Conservation (phyloP, 208 protist species). For the Acanthamoeba lenticulata region DNA sequence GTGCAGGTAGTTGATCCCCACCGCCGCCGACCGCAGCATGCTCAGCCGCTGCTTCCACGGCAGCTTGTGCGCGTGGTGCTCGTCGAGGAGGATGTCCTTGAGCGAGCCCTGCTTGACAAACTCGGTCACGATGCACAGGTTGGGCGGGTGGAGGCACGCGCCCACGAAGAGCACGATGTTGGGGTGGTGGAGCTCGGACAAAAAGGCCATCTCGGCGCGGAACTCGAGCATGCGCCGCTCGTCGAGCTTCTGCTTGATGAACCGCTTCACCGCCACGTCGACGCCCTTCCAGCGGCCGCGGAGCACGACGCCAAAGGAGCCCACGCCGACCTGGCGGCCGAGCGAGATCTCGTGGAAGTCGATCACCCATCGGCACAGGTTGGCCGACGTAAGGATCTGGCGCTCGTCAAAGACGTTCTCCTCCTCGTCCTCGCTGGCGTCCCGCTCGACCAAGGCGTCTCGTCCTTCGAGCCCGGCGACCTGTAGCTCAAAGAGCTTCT, state of each 20-base stretch:
- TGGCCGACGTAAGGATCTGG: slow-evolving; percentile 14
- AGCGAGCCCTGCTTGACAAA: slow-evolving; percentile 16
- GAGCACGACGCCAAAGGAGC: slow-evolving; percentile 11
- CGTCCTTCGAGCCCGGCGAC: not conserved
- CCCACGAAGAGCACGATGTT: slow-evolving; percentile 53
- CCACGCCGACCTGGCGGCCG: not conserved
- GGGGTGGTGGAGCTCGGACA: slow-evolving; percentile 37
- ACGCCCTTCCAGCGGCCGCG: not conserved
- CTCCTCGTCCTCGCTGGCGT: too few relatives aligned
- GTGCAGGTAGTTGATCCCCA: slow-evolving; percentile 82
- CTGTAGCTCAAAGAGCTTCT: not conserved
- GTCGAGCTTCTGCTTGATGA: slow-evolving; percentile 58
- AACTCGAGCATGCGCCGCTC: slow-evolving; percentile 51
- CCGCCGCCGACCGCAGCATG: slow-evolving; percentile 52
- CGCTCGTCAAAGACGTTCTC: too few relatives aligned
- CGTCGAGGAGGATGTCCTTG: slow-evolving; percentile 4
- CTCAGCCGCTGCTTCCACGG: slow-evolving; percentile 68
- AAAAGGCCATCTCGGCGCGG: slow-evolving; percentile 12
- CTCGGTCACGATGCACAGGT: slow-evolving; percentile 52
- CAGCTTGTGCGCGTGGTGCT: slow-evolving; percentile 59
- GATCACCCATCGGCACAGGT: slow-evolving; percentile 47
- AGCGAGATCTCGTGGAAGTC: not conserved
- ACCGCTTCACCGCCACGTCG: slow-evolving; percentile 32
- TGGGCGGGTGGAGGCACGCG: not conserved
- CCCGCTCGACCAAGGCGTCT: not conserved